Evolutionary conservation across 202 grass and related monocot species (phyloP).

Genomic region (Dendrocalamus latiflorus): DNA sequence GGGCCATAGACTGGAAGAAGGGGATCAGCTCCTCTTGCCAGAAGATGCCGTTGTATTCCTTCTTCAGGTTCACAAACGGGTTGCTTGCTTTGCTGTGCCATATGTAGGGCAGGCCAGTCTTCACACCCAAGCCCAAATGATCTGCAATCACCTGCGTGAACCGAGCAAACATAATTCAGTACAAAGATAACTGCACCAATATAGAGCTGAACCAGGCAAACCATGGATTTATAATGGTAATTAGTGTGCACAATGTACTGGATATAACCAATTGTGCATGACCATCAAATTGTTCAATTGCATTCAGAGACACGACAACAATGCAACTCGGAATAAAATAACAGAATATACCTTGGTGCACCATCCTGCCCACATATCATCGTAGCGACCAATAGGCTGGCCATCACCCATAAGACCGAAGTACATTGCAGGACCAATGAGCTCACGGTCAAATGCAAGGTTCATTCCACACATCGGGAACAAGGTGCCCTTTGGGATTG

Average conservation of each 20-base stretch:
- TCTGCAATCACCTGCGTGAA: conserved; percentile 61
- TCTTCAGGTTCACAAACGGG: conserved; percentile 74
- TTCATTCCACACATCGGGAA: conserved; percentile 98
- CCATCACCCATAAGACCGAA: conserved; percentile 90
- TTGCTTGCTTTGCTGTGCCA: conserved; percentile 91
- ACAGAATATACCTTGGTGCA: conserved; percentile 56
- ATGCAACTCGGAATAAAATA: neutral
- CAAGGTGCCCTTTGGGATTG: conserved; percentile 73
- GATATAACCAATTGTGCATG: neutral
- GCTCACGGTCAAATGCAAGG: conserved; percentile 80
- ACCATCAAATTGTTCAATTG: neutral
- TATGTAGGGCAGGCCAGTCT: conserved; percentile 79
- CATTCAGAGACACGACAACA: neutral
- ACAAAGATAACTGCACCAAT: neutral
- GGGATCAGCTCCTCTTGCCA: conserved; percentile 91
- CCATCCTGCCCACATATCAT: conserved; percentile 95
- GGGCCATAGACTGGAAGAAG: conserved; percentile 57
- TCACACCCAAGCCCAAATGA: conserved; percentile 62
- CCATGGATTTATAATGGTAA: neutral
- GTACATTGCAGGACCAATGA: conserved; percentile 93
- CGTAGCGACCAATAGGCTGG: conserved; percentile 85
- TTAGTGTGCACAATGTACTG: neutral
- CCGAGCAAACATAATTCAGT: neutral
- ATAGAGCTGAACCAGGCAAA: neutral
- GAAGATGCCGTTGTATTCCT: conserved; percentile 88